A percentile compares a stretch with the other conserved stretches of the same genome.
Evolutionary conservation across 495 filamentous ascomycete species (phyloP).

Genomic region (Tuber aestivum): DNA sequence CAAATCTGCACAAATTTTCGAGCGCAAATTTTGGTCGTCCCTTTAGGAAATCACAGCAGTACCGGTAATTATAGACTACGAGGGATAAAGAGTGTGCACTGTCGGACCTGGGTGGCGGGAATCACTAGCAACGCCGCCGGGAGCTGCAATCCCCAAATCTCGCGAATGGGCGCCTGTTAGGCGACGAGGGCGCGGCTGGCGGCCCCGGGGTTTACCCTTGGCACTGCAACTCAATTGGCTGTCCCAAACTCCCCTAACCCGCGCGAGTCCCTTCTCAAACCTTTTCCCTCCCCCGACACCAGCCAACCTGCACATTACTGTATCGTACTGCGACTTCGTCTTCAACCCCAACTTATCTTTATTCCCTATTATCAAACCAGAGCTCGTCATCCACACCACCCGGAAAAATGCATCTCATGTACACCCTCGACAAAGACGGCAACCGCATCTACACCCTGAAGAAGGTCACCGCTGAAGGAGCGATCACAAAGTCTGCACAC

Average conservation of each 20-base stretch:
- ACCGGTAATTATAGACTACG: background rate
- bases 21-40: background rate
- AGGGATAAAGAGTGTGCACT: no score
- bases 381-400: background rate
- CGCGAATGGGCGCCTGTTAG: no score
- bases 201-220: no score
- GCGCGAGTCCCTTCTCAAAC: background rate
- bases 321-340: background rate
- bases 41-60: background rate
- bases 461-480: slow-evolving; percentile 61
- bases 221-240: background rate
- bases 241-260: background rate
- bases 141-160: no score
- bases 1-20: background rate
- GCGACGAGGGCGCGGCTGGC: background rate
- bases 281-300: background rate
- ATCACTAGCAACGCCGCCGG: no score
- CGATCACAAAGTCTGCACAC: slow-evolving; percentile 91
- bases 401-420: slow-evolving; percentile 72
- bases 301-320: background rate
- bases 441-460: slow-evolving; percentile 85
- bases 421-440: slow-evolving; percentile 68
- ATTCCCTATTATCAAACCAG: background rate
- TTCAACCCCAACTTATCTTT: background rate
- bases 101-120: no score